These are phyloP conservation scores for Rhizopus delemar DNA, from an alignment of 371 early-diverging fungal species.

Conservation along the genomic window DNA sequence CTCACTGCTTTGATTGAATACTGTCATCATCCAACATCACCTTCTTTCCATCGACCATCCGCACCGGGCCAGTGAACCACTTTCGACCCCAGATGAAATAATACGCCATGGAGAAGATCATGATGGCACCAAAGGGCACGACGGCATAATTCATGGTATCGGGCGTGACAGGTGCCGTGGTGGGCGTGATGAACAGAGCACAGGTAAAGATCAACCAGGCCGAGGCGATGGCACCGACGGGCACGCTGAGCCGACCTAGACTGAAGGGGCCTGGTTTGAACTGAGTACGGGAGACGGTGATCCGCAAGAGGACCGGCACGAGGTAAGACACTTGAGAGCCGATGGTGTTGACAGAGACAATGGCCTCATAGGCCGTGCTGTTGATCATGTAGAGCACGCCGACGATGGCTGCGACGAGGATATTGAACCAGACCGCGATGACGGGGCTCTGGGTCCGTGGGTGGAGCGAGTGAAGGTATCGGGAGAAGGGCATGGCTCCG, in stretches of 20 bases:
- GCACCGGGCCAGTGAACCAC: slow-evolving; percentile 54
- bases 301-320: slow-evolving; percentile 53
- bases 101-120: slow-evolving; percentile 42
- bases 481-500: slow-evolving; percentile 58
- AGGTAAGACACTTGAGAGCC: slow-evolving; percentile 51
- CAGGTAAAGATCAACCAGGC: slow-evolving; percentile 48
- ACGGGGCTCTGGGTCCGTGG: slow-evolving; percentile 43
- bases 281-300: slow-evolving; percentile 40
- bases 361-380: slow-evolving; percentile 39
- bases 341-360: slow-evolving; percentile 52
- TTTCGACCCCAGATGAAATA: slow-evolving; percentile 52
- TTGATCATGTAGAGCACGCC: slow-evolving; percentile 41
- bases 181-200: slow-evolving; percentile 50
- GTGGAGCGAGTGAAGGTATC: slow-evolving; percentile 36
- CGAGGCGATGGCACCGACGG: slow-evolving; percentile 37
- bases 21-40: slow-evolving; percentile 43
- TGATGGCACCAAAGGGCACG: slow-evolving; percentile 53
- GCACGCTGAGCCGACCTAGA: slow-evolving; percentile 43
- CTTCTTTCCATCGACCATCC: slow-evolving; percentile 44
- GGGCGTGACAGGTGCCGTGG: slow-evolving; percentile 34
- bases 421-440: slow-evolving; percentile 51
- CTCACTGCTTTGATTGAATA: background rate
- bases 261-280: slow-evolving; percentile 42
- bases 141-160: slow-evolving; percentile 57
- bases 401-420: slow-evolving; percentile 36